Conservation (phyloP, 345 rosid species). For the Arabis alpina region DNA sequence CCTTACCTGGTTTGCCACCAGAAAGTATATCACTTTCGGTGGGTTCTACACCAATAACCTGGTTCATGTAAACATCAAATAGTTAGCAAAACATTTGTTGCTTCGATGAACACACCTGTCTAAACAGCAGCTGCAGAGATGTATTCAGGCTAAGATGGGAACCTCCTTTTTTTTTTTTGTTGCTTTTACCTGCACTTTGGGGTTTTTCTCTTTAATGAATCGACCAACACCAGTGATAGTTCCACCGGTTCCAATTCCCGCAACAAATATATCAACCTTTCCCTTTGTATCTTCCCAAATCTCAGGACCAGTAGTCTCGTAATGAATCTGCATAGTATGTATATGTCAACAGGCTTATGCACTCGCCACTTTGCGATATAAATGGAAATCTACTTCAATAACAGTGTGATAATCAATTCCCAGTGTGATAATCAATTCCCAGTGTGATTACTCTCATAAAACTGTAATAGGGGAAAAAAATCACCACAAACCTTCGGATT, state of each 20-base stretch:
- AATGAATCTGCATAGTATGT: slow-evolving; percentile 57
- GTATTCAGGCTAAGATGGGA: slow-evolving; percentile 3
- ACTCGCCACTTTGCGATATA: neutral
- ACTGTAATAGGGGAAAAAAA: neutral
- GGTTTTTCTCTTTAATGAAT: slow-evolving; percentile 74
- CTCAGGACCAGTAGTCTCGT: slow-evolving; percentile 86
- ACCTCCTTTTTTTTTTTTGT: neutral
- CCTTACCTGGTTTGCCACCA: slow-evolving; percentile 85
- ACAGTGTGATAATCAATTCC: no score
- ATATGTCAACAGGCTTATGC: neutral
- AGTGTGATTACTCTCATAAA: no score
- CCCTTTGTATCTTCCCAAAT: slow-evolving; percentile 82
- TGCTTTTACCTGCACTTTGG: slow-evolving; percentile 63
- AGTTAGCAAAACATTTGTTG: no score
- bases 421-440: no score
- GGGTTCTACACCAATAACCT: slow-evolving; percentile 93
- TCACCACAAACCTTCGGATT: slow-evolving; percentile 69
- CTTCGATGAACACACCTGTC: no score
- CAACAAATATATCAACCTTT: slow-evolving; percentile 73
- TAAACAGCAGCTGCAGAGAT: no score
- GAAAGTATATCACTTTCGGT: slow-evolving; percentile 76
- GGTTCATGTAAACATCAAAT: slow-evolving; percentile 28
- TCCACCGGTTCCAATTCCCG: slow-evolving; percentile 90
- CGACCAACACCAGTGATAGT: slow-evolving; percentile 81
- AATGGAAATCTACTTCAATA: neutral